Evolutionary conservation across 495 filamentous ascomycete genomes (phyloP), one percentile per base, ranked within the genome.

Genomic region (Astrothelium macrocarpum): DNA sequence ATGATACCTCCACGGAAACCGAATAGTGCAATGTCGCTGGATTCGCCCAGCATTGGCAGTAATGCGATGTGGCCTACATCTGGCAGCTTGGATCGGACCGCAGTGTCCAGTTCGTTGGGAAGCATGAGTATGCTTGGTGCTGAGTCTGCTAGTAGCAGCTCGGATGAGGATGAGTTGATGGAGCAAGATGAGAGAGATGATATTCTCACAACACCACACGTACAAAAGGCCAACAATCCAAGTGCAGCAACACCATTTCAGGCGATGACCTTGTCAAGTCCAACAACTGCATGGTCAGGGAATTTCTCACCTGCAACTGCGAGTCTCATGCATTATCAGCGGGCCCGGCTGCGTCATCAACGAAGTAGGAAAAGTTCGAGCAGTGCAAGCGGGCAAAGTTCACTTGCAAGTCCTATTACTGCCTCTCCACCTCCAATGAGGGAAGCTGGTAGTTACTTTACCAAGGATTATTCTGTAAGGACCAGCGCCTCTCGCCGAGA

Each of bases 71-170:
- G 78, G 70, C 81, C 80, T 23, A 76, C 72, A 11, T 75, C 75
- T 62, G 73, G 77, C 28, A 77, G 77, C 49, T 77, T 82, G n/a
- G 90, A 94, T 63, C 85, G 84, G 53, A 84, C 84, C 61, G 80
- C 82, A 2, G 82, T 91, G 39, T 91, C 90, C n/a, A 90, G 89
- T 74, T 96, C 90, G 1, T 76, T 95, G 11, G 90, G 90, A 0
- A 95, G 90, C 69, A 82, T 90, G 28, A 89, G 87, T 68, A 89
- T 92, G 79, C 76, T 91, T 64, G 83, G 83, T 26, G 89, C 86
- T 0, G 90, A 92, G 62, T 87, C 87, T n/a, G 88, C 86, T 39
- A 81, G 79, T 62, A 90, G 85, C 59, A 85, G 83, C 60, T 89
- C 87, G 0, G 88, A 84, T 59, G 86, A 89, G 18, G 89, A 90